Base-by-base conservation (phyloP, 1,284 basidiomycete species). In the Cryptococcus floricola region DNA sequence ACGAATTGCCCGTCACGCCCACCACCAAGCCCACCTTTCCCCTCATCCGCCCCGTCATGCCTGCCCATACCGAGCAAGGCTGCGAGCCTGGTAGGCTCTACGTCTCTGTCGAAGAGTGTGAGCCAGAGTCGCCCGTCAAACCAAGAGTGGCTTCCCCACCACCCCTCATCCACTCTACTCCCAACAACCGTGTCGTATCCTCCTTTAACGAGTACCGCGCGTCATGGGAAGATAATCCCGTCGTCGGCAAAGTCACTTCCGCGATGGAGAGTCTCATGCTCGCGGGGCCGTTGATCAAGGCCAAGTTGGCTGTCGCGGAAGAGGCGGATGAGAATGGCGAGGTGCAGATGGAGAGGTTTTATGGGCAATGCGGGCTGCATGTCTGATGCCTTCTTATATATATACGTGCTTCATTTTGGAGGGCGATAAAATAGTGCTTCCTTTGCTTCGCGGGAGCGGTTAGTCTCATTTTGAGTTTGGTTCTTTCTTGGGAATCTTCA, bases 251-350 rank as follows among this genome's bases (percentile, higher is more conserved):
- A 31, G 37, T 49, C 16, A 39, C 31, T 14, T 23, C 18, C 9
- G 48, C 48, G n/a, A 49, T 49, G 48, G 48, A 39, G 37, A 49
- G 48, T 16, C 18, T 52, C 25, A 43, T 55, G 4, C 41, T 59
- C 28, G 43, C 57, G 13, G 53, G 50, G 39, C 57, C 57, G 31
- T 31, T 50, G 23, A 49, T 59, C 37, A 19, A 50, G 38, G 39
- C 45, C 44, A 54, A 28, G 28, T 52, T 50, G 51, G 39, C 31
- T 2, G n/a, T n/a, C 8, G 46, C 39, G 19, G 39, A 19, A 38
- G 46, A 39, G 2, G 31, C 16, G 8, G 53, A 54, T 16, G 53
- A 4, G 25, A 46, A 49, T 37, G 43, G 25, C 14, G 44, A 46
- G 8, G 14, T 46, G 13, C 19, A 25, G n/a, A 42, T 42, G 16